Evolutionary conservation across 108 stramenopile genomes (phyloP).

Genomic region (Skeletonema menzelii): DNA sequence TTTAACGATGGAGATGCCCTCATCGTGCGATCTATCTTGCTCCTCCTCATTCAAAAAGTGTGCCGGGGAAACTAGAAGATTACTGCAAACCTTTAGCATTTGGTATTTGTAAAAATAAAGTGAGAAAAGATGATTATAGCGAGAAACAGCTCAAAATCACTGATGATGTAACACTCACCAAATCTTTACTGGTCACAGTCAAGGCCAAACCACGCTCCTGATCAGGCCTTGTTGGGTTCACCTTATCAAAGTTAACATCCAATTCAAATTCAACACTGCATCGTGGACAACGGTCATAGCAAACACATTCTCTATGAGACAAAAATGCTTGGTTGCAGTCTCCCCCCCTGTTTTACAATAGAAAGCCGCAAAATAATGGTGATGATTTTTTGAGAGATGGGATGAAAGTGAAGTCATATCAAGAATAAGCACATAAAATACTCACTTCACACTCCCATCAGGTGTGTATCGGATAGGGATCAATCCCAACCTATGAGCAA

Average conservation of each 20-base stretch:
- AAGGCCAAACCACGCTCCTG: constrained; percentile 73
- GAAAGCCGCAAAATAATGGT: no score
- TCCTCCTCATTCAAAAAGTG: constrained; percentile 88
- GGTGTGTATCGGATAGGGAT: constrained; percentile 87
- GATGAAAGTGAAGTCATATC: not conserved
- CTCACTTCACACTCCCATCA: constrained; percentile 64
- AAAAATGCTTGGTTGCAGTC: constrained; percentile 74
- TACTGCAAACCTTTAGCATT: constrained; percentile 54
- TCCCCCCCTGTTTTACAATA: constrained; percentile 41
- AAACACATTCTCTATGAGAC: constrained; percentile 82
- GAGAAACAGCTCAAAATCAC: not conserved
- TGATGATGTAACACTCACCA: constrained; percentile 35
- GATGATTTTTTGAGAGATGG: no score
- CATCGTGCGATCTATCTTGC: constrained; percentile 80
- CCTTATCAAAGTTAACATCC: constrained; percentile 79
- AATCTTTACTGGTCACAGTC: constrained; percentile 77
- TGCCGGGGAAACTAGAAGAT: constrained; percentile 69
- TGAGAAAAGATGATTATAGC: not conserved
- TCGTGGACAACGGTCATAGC: constrained; percentile 80
- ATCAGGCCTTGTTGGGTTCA: constrained; percentile 47
- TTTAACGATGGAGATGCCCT: constrained; percentile 92
- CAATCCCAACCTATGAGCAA: constrained; percentile 96
- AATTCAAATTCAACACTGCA: constrained; percentile 89
- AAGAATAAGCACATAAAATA: not conserved
- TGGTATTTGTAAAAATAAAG: not conserved